Percentiles rank a stretch among this genome's conserved stretches.
phyloP scores from a whole-genome alignment of 2,329 filamentous ascomycete genomes.

The Tolypocladium tropicale region DNA sequence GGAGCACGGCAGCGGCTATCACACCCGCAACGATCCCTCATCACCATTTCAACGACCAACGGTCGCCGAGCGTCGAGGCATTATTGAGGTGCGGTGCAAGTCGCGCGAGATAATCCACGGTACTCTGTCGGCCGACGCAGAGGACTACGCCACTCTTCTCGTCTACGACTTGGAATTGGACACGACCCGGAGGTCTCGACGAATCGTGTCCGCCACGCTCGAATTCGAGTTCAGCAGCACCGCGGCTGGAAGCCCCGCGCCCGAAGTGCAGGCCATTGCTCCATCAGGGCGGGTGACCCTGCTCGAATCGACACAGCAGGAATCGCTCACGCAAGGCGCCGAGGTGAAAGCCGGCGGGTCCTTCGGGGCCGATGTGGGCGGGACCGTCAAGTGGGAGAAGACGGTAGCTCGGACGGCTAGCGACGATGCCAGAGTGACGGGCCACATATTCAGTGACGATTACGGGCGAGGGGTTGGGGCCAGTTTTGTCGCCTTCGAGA shows the following conservation, averaged over 20 bases:
- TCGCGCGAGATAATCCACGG: background rate
- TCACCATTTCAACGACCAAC: background rate
- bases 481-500: background rate
- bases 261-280: background rate
- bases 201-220: background rate
- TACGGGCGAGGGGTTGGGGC: background rate
- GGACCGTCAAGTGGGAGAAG: background rate
- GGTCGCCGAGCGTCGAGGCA: background rate
- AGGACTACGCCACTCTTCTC: background rate
- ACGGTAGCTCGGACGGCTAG: background rate
- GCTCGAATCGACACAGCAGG: background rate
- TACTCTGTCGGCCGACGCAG: background rate
- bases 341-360: background rate
- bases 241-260: background rate
- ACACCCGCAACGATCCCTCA: background rate
- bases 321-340: background rate
- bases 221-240: background rate
- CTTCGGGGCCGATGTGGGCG: background rate
- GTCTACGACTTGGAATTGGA: background rate
- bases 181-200: background rate
- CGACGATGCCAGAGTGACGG: background rate
- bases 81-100: background rate
- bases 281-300: background rate
- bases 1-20: background rate
- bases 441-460: background rate